phyloP scores from a whole-genome alignment of 1,139 yeast species.

The Suhomyces kunorum region DNA sequence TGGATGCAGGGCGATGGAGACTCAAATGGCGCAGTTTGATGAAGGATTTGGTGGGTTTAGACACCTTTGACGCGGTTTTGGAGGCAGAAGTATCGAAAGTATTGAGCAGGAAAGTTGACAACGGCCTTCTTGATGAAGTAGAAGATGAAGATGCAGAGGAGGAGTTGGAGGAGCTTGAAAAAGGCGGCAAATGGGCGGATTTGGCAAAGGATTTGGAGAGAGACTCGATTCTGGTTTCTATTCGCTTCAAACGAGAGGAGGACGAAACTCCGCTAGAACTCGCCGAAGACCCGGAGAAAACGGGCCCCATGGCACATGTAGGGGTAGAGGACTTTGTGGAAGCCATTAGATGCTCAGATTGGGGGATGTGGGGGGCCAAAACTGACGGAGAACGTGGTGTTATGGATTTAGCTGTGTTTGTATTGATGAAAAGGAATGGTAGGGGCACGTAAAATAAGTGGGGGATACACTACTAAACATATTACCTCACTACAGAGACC shows the following conservation, averaged over 20 bases:
- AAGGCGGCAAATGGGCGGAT: slow-evolving; percentile 8
- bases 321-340: background rate
- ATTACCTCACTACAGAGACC: too few species aligned
- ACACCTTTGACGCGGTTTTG: slow-evolving; percentile 1
- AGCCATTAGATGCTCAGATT: background rate
- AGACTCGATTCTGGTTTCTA: slow-evolving; percentile 19
- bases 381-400: background rate
- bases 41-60: slow-evolving; percentile 10
- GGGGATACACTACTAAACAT: too few species aligned
- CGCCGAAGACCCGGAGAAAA: background rate
- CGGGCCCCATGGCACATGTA: background rate
- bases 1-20: background rate
- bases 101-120: slow-evolving; percentile 21
- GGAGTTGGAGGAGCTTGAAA: slow-evolving; percentile 9
- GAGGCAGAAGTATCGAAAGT: slow-evolving; percentile 18
- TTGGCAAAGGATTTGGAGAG: slow-evolving; percentile 14
- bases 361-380: background rate
- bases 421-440: too few species aligned
- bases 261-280: background rate
- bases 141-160: background rate
- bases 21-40: slow-evolving; percentile 10
- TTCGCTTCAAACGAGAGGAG: slow-evolving; percentile 16
- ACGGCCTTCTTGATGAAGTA: slow-evolving; percentile 17
- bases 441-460: too few species aligned
- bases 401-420: background rate